phyloP scores from a whole-genome alignment of 768 basidiomycete species.

The Mycena rosella region DNA sequence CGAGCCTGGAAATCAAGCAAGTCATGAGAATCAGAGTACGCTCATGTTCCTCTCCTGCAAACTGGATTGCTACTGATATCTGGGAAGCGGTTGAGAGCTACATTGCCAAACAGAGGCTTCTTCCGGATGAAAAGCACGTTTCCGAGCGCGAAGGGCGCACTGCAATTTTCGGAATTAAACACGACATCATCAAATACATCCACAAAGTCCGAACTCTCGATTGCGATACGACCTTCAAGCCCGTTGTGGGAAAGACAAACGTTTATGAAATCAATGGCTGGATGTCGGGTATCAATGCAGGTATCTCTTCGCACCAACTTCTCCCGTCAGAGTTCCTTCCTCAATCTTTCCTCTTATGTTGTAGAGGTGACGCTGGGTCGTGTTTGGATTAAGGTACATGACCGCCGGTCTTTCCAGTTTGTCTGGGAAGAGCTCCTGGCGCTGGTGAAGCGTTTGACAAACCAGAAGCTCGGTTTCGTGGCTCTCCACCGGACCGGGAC shows the following conservation, averaged over 20 bases:
- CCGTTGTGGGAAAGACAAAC: slow-evolving; percentile 10
- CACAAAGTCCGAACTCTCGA: slow-evolving; percentile 24
- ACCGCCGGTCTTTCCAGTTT: slow-evolving; percentile 4
- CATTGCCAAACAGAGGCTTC: slow-evolving; percentile 1
- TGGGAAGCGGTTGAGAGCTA: slow-evolving; percentile 7
- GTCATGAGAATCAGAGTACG: slow-evolving; percentile 16
- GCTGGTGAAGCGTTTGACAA: slow-evolving; percentile 9
- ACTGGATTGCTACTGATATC: neutral
- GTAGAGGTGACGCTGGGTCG: slow-evolving; percentile 12
- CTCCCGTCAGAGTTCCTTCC: neutral
- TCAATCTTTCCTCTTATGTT: neutral
- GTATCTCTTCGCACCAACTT: neutral
- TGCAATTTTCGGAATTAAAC: slow-evolving; percentile 12
- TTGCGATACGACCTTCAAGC: slow-evolving; percentile 25
- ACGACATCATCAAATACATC: slow-evolving; percentile 1
- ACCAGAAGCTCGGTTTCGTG: slow-evolving; percentile 5
- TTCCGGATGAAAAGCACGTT: slow-evolving; percentile 17
- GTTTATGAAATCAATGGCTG: slow-evolving; percentile 18
- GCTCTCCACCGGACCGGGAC: slow-evolving; percentile 13
- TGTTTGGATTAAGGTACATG: slow-evolving; percentile 20
- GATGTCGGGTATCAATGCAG: slow-evolving; percentile 4
- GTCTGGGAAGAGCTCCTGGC: slow-evolving; percentile 12
- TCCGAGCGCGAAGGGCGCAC: slow-evolving; percentile 35
- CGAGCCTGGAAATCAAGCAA: slow-evolving; percentile 21
- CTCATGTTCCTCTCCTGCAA: neutral